A percentile compares a stretch with the other conserved stretches of the same genome.
phyloP scores from a whole-genome alignment of 148 eudicot genomes.

The Silene conica region DNA sequence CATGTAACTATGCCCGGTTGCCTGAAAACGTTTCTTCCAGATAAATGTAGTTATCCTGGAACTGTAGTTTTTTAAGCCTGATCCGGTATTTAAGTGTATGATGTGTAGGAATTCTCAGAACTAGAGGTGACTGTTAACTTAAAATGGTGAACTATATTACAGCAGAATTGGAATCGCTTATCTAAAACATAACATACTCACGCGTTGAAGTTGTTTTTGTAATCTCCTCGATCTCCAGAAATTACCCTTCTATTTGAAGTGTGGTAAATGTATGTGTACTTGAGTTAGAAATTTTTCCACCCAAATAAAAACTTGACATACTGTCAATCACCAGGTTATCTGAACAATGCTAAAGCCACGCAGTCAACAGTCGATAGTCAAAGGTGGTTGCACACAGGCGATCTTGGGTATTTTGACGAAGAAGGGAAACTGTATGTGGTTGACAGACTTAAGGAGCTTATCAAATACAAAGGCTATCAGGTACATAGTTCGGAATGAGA shows the following conservation, averaged over 20 bases:
- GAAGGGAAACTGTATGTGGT: constrained; percentile 72
- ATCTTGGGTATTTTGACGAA: constrained; percentile 81
- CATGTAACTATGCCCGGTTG: not conserved
- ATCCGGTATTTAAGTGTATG: too few species aligned
- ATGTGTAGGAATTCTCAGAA: too few species aligned
- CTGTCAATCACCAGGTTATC: constrained; percentile 43
- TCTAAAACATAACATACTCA: too few species aligned
- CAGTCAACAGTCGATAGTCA: constrained; percentile 56
- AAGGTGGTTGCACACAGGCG: constrained; percentile 85
- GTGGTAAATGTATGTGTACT: constrained; percentile 20
- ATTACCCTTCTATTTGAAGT: too few species aligned
- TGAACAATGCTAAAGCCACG: constrained; percentile 63
- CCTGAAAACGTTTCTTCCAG: not conserved
- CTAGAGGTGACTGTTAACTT: too few species aligned
- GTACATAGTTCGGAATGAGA: constrained; percentile 21
- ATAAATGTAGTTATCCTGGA: not conserved
- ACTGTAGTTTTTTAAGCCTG: too few species aligned
- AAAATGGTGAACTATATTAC: too few species aligned
- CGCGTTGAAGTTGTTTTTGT: too few species aligned
- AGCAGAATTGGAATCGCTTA: too few species aligned
- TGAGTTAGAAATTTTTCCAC: not conserved
- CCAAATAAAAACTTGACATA: not conserved
- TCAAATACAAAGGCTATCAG: constrained; percentile 85
- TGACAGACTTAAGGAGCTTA: constrained; percentile 80
- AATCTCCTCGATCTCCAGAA: too few species aligned